These are phyloP conservation scores for Colletotrichum neosansevieriae DNA, from an alignment of 2,329 filamentous ascomycete genomes.

Conservation along the genomic window DNA sequence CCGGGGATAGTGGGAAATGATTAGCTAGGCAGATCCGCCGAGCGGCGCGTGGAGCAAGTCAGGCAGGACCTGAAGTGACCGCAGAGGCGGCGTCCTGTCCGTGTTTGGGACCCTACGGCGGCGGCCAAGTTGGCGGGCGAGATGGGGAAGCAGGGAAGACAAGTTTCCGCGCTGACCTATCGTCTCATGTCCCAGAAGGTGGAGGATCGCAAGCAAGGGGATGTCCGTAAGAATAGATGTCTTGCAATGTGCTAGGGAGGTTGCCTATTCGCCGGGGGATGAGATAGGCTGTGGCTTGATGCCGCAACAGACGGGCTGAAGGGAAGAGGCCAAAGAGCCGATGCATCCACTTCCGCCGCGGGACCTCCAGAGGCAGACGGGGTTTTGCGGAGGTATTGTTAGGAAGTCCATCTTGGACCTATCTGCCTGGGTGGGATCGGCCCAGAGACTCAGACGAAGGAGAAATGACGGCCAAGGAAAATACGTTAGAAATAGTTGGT, in stretches of 20 bases:
- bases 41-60: conserved; percentile 21
- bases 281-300: conserved; percentile 12
- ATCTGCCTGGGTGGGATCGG: conserved; percentile 11
- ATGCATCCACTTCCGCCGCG: conserved; percentile 10
- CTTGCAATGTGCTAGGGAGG: conserved; percentile 17
- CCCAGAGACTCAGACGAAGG: conserved; percentile 27
- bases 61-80: conserved; percentile 11
- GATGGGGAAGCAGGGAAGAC: conserved; percentile 14
- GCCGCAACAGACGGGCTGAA: conserved; percentile 18
- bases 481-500: neutral
- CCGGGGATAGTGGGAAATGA: conserved; percentile 26
- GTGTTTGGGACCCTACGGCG: conserved; percentile 26
- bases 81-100: conserved; percentile 24
- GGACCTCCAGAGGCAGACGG: conserved; percentile 4
- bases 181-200: conserved; percentile 3
- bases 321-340: conserved; percentile 15
- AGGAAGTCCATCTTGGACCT: neutral
- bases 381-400: conserved; percentile 22
- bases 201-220: conserved; percentile 31
- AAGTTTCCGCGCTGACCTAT: neutral
- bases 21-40: conserved; percentile 11
- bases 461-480: conserved; percentile 25
- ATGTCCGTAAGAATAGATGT: conserved; percentile 10
- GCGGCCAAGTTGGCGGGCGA: conserved; percentile 30
- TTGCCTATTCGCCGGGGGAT: conserved; percentile 9